Evolutionary conservation across 2,329 filamentous ascomycete genomes (phyloP).

Genomic region (Calonectria honghensis): DNA sequence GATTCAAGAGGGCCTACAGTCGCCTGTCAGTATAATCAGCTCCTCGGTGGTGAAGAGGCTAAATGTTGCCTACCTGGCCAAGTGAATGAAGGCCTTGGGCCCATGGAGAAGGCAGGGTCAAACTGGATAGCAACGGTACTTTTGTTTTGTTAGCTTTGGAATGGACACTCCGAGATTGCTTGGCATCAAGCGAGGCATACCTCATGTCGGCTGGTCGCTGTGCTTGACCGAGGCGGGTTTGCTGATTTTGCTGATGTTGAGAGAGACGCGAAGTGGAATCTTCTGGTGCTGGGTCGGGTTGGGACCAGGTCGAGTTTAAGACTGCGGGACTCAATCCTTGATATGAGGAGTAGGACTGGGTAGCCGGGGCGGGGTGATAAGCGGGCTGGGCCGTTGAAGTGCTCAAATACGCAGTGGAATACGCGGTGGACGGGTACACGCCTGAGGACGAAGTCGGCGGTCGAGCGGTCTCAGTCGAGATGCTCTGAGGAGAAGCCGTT

Average conservation of each 20-base stretch:
- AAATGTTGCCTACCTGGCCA: conserved; percentile 67
- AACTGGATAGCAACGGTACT: conserved; percentile 72
- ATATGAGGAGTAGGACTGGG: conserved; percentile 54
- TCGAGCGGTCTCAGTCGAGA: conserved; percentile 47
- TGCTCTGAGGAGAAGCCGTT: conserved; percentile 51
- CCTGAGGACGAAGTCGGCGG: conserved; percentile 50
- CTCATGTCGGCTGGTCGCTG: conserved; percentile 50
- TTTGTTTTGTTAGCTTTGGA: conserved; percentile 42
- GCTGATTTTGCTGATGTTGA: conserved; percentile 44
- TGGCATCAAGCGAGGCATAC: conserved; percentile 39
- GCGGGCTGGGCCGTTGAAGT: conserved; percentile 50
- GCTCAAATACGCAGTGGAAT: conserved; percentile 51
- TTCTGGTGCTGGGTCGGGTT: conserved; percentile 48
- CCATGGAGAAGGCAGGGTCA: conserved; percentile 72
- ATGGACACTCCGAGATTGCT: background rate
- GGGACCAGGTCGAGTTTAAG: conserved; percentile 52
- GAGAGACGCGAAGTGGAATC: conserved; percentile 44
- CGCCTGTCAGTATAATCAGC: conserved; percentile 27
- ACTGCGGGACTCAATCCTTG: conserved; percentile 48
- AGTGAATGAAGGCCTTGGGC: conserved; percentile 68
- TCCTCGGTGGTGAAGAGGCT: background rate
- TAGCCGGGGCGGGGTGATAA: conserved; percentile 51
- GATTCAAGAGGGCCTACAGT: conserved; percentile 60
- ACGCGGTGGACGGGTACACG: conserved; percentile 50
- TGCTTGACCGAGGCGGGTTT: conserved; percentile 36